These are phyloP conservation scores for Botrytis fragariae DNA, from an alignment of 2,329 filamentous ascomycete genomes.

Conservation along the genomic window DNA sequence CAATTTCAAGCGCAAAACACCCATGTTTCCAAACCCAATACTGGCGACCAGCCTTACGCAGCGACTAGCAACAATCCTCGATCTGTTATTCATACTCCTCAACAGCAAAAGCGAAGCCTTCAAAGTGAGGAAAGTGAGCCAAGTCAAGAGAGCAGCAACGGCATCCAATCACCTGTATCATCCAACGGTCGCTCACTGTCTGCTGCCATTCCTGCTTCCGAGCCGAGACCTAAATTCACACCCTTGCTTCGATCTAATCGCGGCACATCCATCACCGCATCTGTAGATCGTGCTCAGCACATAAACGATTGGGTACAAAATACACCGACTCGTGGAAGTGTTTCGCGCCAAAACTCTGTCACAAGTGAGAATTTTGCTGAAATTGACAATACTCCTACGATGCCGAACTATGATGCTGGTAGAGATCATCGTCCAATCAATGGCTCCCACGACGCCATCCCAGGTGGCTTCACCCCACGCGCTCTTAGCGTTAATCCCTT, in stretches of 20 bases:
- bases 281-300: constrained; percentile 25
- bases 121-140: background rate
- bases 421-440: background rate
- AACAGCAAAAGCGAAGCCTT: background rate
- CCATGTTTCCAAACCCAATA: background rate
- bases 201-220: constrained; percentile 24
- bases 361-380: background rate
- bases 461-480: background rate
- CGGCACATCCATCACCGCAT: constrained; percentile 25
- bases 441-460: background rate
- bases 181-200: background rate
- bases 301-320: constrained; percentile 25
- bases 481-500: constrained; percentile 24
- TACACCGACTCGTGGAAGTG: constrained; percentile 18
- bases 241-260: constrained; percentile 28
- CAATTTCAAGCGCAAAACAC: background rate
- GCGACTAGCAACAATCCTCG: constrained; percentile 1
- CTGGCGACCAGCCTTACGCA: background rate
- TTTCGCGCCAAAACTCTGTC: background rate
- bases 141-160: background rate
- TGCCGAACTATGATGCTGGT: background rate
- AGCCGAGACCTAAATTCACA: constrained; percentile 22
- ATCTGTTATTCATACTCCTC: constrained; percentile 1
- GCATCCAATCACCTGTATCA: background rate
- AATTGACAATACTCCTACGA: constrained; percentile 7